These are phyloP conservation scores for Entophlyctis helioformis DNA, from an alignment of 192 early-diverging fungal species.

Conservation along the genomic window DNA sequence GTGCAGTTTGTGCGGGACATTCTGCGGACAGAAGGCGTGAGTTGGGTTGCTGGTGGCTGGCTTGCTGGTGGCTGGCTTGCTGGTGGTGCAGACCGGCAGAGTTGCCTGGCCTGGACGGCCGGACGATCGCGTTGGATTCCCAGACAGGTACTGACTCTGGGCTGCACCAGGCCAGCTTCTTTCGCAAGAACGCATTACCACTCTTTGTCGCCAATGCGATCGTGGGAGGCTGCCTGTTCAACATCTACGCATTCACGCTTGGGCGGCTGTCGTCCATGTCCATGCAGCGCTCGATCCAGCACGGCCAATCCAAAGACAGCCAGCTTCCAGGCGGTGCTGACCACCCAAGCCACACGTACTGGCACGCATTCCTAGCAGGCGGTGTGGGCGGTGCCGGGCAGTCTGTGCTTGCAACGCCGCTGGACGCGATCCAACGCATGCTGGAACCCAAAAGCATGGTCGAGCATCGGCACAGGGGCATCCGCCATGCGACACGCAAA, in stretches of 20 bases:
- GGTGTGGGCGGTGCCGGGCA: slow-evolving; percentile 26
- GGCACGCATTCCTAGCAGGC: slow-evolving; percentile 30
- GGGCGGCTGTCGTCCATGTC: slow-evolving; percentile 2
- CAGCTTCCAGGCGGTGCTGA: no score
- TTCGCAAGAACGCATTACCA: slow-evolving; percentile 28
- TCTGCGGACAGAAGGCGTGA: slow-evolving; percentile 24
- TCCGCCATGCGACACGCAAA: slow-evolving; percentile 7
- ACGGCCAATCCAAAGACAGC: no score
- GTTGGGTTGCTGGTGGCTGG: no score
- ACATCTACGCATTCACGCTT: slow-evolving; percentile 22
- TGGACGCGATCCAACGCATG: slow-evolving; percentile 26
- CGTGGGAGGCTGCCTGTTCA: slow-evolving; percentile 41
- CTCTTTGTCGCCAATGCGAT: slow-evolving; percentile 29
- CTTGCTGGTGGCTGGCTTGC: not conserved
- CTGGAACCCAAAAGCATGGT: slow-evolving; percentile 14
- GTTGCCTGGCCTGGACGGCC: not conserved
- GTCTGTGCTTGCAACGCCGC: slow-evolving; percentile 29
- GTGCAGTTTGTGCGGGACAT: slow-evolving; percentile 16
- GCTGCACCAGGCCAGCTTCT: slow-evolving; percentile 9
- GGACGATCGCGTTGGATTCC: not conserved
- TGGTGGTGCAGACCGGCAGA: not conserved
- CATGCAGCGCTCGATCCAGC: not conserved
- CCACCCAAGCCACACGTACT: no score
- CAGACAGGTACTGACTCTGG: not conserved
- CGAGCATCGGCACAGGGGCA: slow-evolving; percentile 17